A percentile compares a stretch with the other conserved stretches of the same genome.
Evolutionary conservation across 495 filamentous ascomycete genomes (phyloP).

Genomic region (Chaetomium fimeti): DNA sequence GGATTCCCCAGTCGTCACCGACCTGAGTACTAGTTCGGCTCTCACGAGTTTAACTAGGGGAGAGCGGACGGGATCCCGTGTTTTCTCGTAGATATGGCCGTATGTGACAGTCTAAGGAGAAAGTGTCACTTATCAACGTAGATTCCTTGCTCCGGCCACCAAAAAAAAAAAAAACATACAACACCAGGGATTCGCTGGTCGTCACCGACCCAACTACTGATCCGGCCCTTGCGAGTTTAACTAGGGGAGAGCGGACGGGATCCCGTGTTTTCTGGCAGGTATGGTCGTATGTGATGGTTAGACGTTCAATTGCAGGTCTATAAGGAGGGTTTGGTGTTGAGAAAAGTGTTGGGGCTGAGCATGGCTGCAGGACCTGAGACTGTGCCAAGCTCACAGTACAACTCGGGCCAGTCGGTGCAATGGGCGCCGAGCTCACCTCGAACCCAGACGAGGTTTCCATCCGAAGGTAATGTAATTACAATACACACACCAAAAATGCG

Average conservation of each 20-base stretch:
- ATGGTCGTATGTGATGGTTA: conserved; percentile 17
- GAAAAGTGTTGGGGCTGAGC: too few relatives aligned
- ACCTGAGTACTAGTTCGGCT: conserved; percentile 2
- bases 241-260: conserved; percentile 49
- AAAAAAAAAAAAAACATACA: conserved; percentile 36
- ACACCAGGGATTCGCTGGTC: conserved; percentile 45
- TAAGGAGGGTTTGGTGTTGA: too few relatives aligned
- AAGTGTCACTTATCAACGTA: too few relatives aligned
- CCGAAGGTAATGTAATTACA: not conserved
- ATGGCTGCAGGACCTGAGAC: too few relatives aligned
- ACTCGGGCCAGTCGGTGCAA: conserved; percentile 3
- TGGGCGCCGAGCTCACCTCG: not conserved
- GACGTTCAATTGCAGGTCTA: too few relatives aligned
- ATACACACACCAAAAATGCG: too few relatives aligned
- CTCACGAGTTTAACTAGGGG: conserved; percentile 35
- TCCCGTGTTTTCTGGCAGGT: conserved; percentile 35
- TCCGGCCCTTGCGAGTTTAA: conserved; percentile 5
- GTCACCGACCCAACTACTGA: conserved; percentile 50
- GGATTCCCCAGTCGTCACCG: conserved; percentile 6
- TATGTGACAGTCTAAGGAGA: too few relatives aligned
- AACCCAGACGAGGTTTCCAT: not conserved
- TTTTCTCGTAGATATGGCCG: conserved; percentile 5
- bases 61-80: conserved; percentile 55
- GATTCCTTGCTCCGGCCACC: too few relatives aligned
- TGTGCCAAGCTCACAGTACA: too few relatives aligned